Base-by-base conservation (phyloP, 2,329 filamentous ascomycete species). In the Raffaelea ambrosiae region DNA sequence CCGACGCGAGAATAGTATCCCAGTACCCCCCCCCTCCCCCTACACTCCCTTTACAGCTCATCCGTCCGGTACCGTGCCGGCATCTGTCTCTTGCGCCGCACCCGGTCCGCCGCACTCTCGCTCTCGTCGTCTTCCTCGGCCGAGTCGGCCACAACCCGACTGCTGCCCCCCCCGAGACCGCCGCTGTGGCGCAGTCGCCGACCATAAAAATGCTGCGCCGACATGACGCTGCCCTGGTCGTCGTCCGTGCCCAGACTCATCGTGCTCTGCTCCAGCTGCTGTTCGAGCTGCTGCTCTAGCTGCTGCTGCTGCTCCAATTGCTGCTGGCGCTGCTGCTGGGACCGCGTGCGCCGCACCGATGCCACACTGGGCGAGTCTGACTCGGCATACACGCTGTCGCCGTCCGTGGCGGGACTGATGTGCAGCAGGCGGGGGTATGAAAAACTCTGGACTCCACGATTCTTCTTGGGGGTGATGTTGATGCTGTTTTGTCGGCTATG, bases 121-220 rank as follows among this genome's bases (percentile, higher is more conserved):
- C 26, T 29, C 13, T 43, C 31, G 21, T 50, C 31, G 21, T 50
- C 41, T 5, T 49, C 48, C 20, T 52, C 51, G 31, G 50, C 46
- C 14, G 53, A 51, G 21, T 53, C 53, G 31, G 47, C 35, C 22
- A 54, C 43, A 20, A 48, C 40, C 5, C 33, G 38, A 4, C 43
- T 29, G 26, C 13, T 13, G 26, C 26, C 26, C 7, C 26, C 13
- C 7, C 7, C 26, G 26, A 29, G 26, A 29, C 13, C 26, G 21
- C 46, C 44, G 43, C 43, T 26, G 43, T 21, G 14, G 31, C 31
- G 35, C 18, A 26, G 31, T 7, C 33, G 41, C 11, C 20, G 39
- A 1, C 46, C 50, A 19, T 47, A 47, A 16, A 48, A 49, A 18
- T 50, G 48, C 19, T 40, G 21, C 2, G 43, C 26, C 14, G 52